phyloP scores from a whole-genome alignment of 306 rosid species.

The Delonix regia region DNA sequence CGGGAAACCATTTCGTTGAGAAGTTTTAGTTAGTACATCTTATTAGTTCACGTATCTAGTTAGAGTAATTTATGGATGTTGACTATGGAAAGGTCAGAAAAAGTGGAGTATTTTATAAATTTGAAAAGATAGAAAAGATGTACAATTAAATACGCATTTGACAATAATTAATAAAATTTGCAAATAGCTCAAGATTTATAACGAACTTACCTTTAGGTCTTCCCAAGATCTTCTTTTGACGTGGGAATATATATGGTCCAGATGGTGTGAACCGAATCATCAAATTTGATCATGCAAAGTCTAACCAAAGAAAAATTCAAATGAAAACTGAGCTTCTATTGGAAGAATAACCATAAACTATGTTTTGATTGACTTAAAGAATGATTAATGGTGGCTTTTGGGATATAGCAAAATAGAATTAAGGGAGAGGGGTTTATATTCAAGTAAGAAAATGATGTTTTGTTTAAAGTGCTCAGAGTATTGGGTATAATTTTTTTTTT shows the following conservation, averaged over 20 bases:
- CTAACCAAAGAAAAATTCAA: not conserved
- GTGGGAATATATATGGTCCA: constrained; percentile 2
- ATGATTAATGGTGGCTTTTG: too few relatives aligned
- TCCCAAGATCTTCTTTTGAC: not conserved
- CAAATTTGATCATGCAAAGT: not conserved
- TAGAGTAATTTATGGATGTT: not conserved
- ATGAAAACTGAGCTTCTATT: not conserved
- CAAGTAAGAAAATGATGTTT: too few relatives aligned
- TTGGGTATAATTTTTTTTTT: too few relatives aligned
- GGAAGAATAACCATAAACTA: not conserved
- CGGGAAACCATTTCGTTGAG: too few relatives aligned
- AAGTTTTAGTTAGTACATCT: not conserved
- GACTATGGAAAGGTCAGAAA: constrained; percentile 1
- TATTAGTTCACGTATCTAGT: not conserved
- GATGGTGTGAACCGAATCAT: not conserved
- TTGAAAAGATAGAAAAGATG: not conserved
- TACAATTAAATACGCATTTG: not conserved
- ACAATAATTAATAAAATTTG: not conserved
- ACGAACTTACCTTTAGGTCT: not conserved
- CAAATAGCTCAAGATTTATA: not conserved
- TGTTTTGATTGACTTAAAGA: not conserved
- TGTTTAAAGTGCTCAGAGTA: too few relatives aligned
- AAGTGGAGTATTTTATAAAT: not conserved
- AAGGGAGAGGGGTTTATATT: too few relatives aligned
- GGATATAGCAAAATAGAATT: too few relatives aligned